Evolutionary conservation across 2,329 filamentous ascomycete species (phyloP).

Genomic region (Trichoderma pleuroti): DNA sequence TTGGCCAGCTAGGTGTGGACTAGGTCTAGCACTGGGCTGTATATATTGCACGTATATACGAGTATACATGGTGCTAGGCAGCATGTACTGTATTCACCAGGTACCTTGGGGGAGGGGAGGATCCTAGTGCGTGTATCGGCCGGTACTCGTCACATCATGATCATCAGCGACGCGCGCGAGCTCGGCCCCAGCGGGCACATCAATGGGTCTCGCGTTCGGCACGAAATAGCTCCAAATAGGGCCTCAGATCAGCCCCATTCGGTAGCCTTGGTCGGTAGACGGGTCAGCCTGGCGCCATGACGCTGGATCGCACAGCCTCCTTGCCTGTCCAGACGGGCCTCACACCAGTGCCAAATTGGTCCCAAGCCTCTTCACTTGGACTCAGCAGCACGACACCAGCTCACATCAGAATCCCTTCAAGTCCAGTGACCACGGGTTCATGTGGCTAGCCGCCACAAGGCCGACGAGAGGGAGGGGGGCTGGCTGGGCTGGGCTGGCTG

Average conservation of each 20-base stretch:
- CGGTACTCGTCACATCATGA: slow-evolving; percentile 17
- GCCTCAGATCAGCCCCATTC: slow-evolving; percentile 16
- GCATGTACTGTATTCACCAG: not conserved
- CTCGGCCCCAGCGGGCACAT: slow-evolving; percentile 16
- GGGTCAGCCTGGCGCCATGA: slow-evolving; percentile 2
- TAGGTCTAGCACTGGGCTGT: not conserved
- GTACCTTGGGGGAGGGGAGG: not conserved
- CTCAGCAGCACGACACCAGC: not conserved
- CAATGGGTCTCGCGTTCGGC: slow-evolving; percentile 17
- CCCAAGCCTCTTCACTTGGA: not conserved
- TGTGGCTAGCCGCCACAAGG: slow-evolving; percentile 26
- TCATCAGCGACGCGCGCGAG: slow-evolving; percentile 15
- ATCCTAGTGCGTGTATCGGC: slow-evolving; percentile 5
- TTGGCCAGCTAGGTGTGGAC: not conserved
- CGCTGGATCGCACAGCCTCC: slow-evolving; percentile 9
- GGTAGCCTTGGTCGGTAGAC: slow-evolving; percentile 6
- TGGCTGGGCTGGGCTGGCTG: not conserved
- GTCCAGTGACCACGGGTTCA: slow-evolving; percentile 28
- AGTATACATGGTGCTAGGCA: not conserved
- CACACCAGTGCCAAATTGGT: not conserved
- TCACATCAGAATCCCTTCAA: not conserved
- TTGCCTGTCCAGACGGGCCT: not conserved
- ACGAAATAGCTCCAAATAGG: slow-evolving; percentile 13
- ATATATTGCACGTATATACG: not conserved
- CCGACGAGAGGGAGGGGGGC: slow-evolving; percentile 13